phyloP scores from a whole-genome alignment of 768 basidiomycete species.

The Termitomyces eurrhizus region DNA sequence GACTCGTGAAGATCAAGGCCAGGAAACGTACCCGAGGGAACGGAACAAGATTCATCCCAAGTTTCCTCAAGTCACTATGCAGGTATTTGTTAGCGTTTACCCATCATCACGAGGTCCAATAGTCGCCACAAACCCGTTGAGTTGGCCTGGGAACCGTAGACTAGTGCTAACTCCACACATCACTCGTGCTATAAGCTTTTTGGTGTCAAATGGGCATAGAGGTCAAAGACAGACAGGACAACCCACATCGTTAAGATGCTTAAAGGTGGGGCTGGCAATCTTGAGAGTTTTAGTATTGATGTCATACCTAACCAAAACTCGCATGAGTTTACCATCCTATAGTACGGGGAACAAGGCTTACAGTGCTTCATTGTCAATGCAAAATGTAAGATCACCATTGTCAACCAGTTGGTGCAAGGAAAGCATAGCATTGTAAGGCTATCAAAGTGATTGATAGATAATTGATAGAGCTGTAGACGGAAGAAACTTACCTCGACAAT shows the following conservation, averaged over 20 bases:
- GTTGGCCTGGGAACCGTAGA: slow-evolving; percentile 88
- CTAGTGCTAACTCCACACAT: slow-evolving; percentile 96
- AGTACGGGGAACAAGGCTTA: slow-evolving; percentile 29
- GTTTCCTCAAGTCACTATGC: slow-evolving; percentile 76
- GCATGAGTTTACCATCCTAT: neutral
- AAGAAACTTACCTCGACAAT: slow-evolving; percentile 58
- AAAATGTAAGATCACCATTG: slow-evolving; percentile 78
- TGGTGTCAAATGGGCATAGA: neutral
- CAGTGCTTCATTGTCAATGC: slow-evolving; percentile 87
- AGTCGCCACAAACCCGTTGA: slow-evolving; percentile 68
- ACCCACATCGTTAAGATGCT: slow-evolving; percentile 66
- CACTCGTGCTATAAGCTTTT: slow-evolving; percentile 71
- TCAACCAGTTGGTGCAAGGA: slow-evolving; percentile 89
- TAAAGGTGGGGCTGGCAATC: slow-evolving; percentile 58
- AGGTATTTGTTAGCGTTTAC: neutral
- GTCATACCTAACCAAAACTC: slow-evolving; percentile 50
- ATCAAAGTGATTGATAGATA: slow-evolving; percentile 44
- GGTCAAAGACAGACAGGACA: neutral
- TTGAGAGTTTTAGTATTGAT: slow-evolving; percentile 66
- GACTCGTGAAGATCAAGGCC: neutral
- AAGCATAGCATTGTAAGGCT: slow-evolving; percentile 86
- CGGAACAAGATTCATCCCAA: slow-evolving; percentile 91
- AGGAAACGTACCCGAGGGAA: slow-evolving; percentile 75
- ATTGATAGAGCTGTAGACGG: slow-evolving; percentile 10
- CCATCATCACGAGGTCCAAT: neutral